Evolutionary conservation across 495 filamentous ascomycete species (phyloP).

Genomic region (Penicillium cosmopolitanum): DNA sequence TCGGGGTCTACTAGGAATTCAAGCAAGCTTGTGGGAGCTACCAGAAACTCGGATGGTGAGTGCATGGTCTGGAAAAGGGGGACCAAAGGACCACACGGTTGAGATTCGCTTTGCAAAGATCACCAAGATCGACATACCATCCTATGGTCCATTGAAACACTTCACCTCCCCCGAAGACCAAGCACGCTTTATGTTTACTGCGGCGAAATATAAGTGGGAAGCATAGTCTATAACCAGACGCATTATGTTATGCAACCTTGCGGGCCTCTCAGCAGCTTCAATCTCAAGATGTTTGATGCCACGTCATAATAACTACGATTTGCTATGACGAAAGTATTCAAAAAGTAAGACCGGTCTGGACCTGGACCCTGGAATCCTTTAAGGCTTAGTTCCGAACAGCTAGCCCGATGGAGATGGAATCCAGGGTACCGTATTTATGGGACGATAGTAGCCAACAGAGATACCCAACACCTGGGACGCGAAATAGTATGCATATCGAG

Average conservation of each 20-base stretch:
- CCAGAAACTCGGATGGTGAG: constrained; percentile 3
- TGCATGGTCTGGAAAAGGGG: constrained; percentile 32
- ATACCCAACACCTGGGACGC: not conserved
- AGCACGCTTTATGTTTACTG: constrained; percentile 44
- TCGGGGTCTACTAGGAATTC: constrained; percentile 69
- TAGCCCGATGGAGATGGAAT: too few species aligned
- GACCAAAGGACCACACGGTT: constrained; percentile 28
- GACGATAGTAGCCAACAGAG: not conserved
- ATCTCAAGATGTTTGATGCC: not conserved
- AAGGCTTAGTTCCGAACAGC: not conserved
- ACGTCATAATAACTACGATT: not conserved
- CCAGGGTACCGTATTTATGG: not conserved
- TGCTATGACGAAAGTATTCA: not conserved
- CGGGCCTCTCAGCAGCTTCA: not conserved
- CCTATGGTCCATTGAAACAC: constrained; percentile 3
- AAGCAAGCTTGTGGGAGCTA: constrained; percentile 17
- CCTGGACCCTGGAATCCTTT: not conserved
- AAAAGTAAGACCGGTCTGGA: not conserved
- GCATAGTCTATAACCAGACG: constrained; percentile 14
- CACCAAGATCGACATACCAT: constrained; percentile 25
- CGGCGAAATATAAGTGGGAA: constrained; percentile 47
- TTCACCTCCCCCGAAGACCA: constrained; percentile 34
- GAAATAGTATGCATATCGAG: not conserved
- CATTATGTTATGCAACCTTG: not conserved
- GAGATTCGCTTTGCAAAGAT: constrained; percentile 40